Evolutionary conservation across 1,284 basidiomycete species (phyloP).

Genomic region (Heliocybe sulcata): DNA sequence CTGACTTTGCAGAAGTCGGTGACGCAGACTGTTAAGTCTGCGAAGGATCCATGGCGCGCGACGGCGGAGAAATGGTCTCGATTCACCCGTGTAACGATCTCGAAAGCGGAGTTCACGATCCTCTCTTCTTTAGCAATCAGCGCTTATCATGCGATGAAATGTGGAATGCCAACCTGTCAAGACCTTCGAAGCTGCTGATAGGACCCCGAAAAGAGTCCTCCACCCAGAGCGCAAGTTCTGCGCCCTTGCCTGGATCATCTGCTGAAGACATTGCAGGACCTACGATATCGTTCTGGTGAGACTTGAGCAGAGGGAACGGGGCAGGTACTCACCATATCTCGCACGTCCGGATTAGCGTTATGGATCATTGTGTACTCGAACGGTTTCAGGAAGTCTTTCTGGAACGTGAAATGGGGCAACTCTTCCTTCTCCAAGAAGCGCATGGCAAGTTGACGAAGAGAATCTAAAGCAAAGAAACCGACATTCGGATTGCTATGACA

Average conservation of each 20-base stretch:
- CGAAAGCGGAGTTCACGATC: conserved; percentile 91
- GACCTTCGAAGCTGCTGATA: conserved; percentile 94
- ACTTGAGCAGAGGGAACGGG: conserved; percentile 3
- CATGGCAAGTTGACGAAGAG: conserved; percentile 97
- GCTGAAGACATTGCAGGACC: conserved; percentile 96
- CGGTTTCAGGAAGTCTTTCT: conserved; percentile 97
- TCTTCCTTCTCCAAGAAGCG: conserved; percentile 99
- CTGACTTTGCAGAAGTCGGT: conserved; percentile 99
- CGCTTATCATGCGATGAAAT: not conserved
- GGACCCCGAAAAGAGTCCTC: conserved; percentile 99
- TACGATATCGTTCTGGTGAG: conserved; percentile 20
- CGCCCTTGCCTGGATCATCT: conserved; percentile 96
- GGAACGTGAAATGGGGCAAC: conserved; percentile 97
- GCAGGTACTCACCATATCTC: conserved; percentile 80
- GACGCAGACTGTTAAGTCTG: conserved; percentile 94
- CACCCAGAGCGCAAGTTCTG: conserved; percentile 97
- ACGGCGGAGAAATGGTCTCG: conserved; percentile 88
- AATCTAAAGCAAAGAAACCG: conserved; percentile 95
- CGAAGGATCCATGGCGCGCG: conserved; percentile 90
- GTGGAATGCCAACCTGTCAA: conserved; percentile 57
- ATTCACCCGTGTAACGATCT: conserved; percentile 91
- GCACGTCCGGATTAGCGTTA: conserved; percentile 90
- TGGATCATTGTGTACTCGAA: conserved; percentile 99
- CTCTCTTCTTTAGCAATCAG: conserved; percentile 50
- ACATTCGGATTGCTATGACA: conserved; percentile 98